phyloP scores from a whole-genome alignment of 1,284 basidiomycete genomes.

The Pisolithus thermaeus region DNA sequence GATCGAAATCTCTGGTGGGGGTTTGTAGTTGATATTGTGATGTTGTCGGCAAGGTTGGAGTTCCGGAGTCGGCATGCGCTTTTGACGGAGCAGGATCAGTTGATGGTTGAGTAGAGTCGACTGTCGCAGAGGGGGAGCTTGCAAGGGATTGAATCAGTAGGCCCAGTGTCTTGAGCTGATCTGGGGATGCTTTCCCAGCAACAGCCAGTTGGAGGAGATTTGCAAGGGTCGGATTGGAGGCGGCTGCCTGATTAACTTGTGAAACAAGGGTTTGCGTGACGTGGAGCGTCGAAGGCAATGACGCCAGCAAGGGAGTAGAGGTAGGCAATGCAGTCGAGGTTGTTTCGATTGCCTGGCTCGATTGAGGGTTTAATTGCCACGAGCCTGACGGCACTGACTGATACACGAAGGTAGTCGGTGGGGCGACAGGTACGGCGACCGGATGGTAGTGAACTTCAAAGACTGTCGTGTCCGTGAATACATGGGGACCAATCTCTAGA shows the following conservation, averaged over 20 bases:
- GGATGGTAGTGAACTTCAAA: constrained; percentile 58
- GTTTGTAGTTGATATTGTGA: constrained; percentile 15
- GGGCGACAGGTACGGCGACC: constrained; percentile 14
- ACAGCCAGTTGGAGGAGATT: constrained; percentile 59
- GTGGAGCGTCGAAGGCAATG: constrained; percentile 37
- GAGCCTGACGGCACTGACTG: constrained; percentile 15
- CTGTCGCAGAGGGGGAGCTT: constrained; percentile 14
- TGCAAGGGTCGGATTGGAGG: constrained; percentile 56
- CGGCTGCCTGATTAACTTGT: constrained; percentile 60
- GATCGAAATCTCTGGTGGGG: constrained; percentile 50
- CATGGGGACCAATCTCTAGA: constrained; percentile 66
- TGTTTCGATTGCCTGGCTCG: constrained; percentile 3
- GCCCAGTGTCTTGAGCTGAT: constrained; percentile 59
- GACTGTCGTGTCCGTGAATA: constrained; percentile 56
- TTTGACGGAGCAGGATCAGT: constrained; percentile 7
- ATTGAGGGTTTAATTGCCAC: constrained; percentile 13
- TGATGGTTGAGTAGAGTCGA: constrained; percentile 9
- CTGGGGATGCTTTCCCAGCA: constrained; percentile 49
- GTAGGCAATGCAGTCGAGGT: constrained; percentile 10
- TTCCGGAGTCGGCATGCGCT: constrained; percentile 9
- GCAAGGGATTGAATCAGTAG: constrained; percentile 56
- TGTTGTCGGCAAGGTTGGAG: constrained; percentile 10
- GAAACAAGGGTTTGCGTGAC: constrained; percentile 53
- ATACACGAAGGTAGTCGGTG: constrained; percentile 22
- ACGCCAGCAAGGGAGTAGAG: constrained; percentile 34